Conservation (phyloP, 495 filamentous ascomycete species). For the Lasiosphaeris hirsuta region DNA sequence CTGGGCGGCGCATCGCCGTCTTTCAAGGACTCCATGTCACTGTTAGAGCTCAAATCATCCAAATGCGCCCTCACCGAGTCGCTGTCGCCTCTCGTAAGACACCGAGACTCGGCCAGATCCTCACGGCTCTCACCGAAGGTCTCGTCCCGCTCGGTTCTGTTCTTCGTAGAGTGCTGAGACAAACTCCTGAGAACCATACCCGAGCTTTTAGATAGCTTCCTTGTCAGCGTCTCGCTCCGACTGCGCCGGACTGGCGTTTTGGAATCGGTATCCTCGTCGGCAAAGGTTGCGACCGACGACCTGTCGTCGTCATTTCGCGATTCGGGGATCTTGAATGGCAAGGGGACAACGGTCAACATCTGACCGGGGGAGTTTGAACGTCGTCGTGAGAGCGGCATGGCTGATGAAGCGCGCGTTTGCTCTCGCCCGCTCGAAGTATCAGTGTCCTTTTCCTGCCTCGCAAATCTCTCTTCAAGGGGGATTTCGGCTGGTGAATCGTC, state of each 20-base stretch:
- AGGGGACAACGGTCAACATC: conserved; percentile 48
- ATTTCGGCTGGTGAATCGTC: conserved; percentile 31
- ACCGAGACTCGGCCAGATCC: conserved; percentile 41
- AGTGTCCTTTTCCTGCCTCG: conserved; percentile 23
- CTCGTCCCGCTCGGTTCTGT: conserved; percentile 14
- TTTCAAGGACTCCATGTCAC: conserved; percentile 21
- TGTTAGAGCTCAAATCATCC: conserved; percentile 46
- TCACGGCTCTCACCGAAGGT: conserved; percentile 36
- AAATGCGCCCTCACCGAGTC: conserved; percentile 53
- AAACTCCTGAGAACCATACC: conserved; percentile 42
- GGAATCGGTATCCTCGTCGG: conserved; percentile 39
- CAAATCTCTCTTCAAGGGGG: not conserved
- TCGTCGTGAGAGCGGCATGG: not conserved
- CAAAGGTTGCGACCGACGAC: conserved; percentile 61
- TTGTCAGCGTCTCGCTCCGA: conserved; percentile 31
- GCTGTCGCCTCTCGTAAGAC: conserved; percentile 28
- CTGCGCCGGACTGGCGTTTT: conserved; percentile 9
- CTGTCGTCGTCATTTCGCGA: conserved; percentile 44
- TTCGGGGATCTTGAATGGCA: conserved; percentile 58
- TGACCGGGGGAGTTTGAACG: not conserved
- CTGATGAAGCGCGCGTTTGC: conserved; percentile 25
- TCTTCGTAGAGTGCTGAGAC: conserved; percentile 37
- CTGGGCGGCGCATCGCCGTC: conserved; percentile 6
- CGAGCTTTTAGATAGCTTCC: conserved; percentile 47
- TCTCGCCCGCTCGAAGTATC: conserved; percentile 2